A percentile compares a stretch with the other conserved stretches of the same genome.
These are phyloP conservation scores for Chloris gayana DNA, from an alignment of 176 grass and related monocot genomes.

Conservation along the genomic window DNA sequence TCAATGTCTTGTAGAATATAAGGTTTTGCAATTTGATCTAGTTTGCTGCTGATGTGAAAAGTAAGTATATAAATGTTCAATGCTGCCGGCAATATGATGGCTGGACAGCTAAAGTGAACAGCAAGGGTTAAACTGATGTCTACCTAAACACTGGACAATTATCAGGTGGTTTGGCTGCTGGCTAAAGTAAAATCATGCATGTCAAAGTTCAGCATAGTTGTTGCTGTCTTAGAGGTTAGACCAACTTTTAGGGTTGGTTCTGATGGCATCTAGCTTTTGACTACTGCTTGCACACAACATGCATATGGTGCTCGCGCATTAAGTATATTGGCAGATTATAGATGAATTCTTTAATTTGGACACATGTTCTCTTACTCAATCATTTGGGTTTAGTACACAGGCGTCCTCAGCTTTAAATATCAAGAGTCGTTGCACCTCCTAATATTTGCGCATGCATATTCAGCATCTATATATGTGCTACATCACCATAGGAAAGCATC, in stretches of 20 bases:
- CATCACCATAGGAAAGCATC: neutral
- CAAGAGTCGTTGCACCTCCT: neutral
- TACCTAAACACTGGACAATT: constrained; percentile 45
- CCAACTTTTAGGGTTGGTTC: constrained; percentile 47
- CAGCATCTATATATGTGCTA: too few species aligned
- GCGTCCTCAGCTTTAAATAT: neutral
- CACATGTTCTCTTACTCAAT: neutral
- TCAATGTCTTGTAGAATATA: neutral
- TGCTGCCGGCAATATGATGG: constrained; percentile 38
- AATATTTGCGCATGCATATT: constrained; percentile 17
- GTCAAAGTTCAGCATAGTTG: constrained; percentile 2
- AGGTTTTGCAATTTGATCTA: constrained; percentile 30
- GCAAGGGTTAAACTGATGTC: constrained; percentile 5
- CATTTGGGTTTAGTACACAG: constrained; percentile 3
- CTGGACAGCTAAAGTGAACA: constrained; percentile 14
- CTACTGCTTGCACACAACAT: constrained; percentile 7
- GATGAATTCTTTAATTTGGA: too few species aligned
- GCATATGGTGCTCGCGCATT: neutral
- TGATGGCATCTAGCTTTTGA: constrained; percentile 56
- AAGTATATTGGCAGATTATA: neutral
- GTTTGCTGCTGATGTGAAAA: constrained; percentile 20
- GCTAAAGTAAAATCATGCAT: constrained; percentile 19
- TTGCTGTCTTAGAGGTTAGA: constrained; percentile 28
- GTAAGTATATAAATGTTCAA: constrained; percentile 27
- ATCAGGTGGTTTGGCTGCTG: constrained; percentile 43